Conservation (phyloP, 139 green algal species). For the Mesotaenium endlicherianum region DNA sequence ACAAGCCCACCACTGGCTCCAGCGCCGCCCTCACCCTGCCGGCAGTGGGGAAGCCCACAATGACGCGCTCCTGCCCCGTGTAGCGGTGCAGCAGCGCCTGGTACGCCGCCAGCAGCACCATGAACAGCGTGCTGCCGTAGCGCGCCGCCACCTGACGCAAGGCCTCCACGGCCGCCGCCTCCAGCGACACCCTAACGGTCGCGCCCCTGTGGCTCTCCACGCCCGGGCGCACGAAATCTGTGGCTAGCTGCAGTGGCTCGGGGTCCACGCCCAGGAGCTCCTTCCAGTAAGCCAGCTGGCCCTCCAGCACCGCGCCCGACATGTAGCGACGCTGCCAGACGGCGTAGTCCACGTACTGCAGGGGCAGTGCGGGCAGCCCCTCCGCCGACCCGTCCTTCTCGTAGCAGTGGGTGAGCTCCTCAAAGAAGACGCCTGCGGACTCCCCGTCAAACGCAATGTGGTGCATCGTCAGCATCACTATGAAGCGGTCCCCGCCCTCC, state of each 20-base stretch:
- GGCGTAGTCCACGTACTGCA: neutral
- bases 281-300: neutral
- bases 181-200: neutral
- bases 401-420: neutral
- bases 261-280: neutral
- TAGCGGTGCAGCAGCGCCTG: neutral
- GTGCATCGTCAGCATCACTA: neutral
- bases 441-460: constrained; percentile 2
- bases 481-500: no score
- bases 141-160: neutral
- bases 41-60: neutral
- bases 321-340: neutral
- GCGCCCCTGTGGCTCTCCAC: no score
- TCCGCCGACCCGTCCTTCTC: neutral
- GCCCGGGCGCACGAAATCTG: neutral
- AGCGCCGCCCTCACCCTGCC: neutral
- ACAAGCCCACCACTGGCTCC: neutral
- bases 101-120: neutral
- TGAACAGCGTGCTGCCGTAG: neutral
- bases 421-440: neutral
- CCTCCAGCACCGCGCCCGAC: neutral
- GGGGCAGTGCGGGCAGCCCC: neutral
- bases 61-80: neutral
- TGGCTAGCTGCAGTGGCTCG: neutral
- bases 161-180: neutral